Evolutionary conservation across 768 basidiomycete genomes (phyloP).

Genomic region (Naematelia encephala): DNA sequence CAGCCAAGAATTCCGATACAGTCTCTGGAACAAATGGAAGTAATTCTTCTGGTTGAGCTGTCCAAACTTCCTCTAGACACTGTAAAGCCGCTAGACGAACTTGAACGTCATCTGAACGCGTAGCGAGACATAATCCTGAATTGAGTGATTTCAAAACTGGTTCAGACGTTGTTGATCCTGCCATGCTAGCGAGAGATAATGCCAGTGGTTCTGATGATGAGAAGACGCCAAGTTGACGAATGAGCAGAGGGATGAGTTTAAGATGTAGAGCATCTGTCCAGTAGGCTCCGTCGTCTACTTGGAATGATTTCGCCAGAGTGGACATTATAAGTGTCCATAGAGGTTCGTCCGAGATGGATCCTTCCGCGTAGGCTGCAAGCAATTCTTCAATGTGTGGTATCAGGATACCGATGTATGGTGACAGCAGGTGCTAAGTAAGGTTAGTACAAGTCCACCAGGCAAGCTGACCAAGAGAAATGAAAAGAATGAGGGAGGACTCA

Average conservation of each 20-base stretch:
- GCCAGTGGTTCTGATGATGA: slow-evolving; percentile 50
- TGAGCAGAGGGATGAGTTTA: slow-evolving; percentile 56
- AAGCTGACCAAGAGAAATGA: neutral
- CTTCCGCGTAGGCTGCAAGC: slow-evolving; percentile 57
- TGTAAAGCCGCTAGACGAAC: slow-evolving; percentile 68
- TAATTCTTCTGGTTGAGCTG: slow-evolving; percentile 71
- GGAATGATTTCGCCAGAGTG: slow-evolving; percentile 66
- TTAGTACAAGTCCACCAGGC: neutral
- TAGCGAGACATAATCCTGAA: slow-evolving; percentile 78
- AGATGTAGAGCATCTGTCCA: slow-evolving; percentile 82
- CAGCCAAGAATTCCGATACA: slow-evolving; percentile 46
- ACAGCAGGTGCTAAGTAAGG: slow-evolving; percentile 62
- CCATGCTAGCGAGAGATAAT: slow-evolving; percentile 53
- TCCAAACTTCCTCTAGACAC: slow-evolving; percentile 73
- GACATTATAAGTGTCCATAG: slow-evolving; percentile 67
- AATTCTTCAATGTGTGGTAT: slow-evolving; percentile 65
- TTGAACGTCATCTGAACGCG: slow-evolving; percentile 72
- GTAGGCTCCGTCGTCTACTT: slow-evolving; percentile 78
- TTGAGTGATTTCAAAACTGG: slow-evolving; percentile 75
- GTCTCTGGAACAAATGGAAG: slow-evolving; percentile 77
- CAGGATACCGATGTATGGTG: slow-evolving; percentile 80
- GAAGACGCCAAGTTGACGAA: slow-evolving; percentile 64
- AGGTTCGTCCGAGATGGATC: slow-evolving; percentile 48
- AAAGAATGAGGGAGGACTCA: slow-evolving; percentile 40
- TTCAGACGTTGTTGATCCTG: slow-evolving; percentile 61